Evolutionary conservation across 352 stramenopile genomes (phyloP), one percentile per base, ranked within the genome.

Genomic region (Phytopythium litorale): DNA sequence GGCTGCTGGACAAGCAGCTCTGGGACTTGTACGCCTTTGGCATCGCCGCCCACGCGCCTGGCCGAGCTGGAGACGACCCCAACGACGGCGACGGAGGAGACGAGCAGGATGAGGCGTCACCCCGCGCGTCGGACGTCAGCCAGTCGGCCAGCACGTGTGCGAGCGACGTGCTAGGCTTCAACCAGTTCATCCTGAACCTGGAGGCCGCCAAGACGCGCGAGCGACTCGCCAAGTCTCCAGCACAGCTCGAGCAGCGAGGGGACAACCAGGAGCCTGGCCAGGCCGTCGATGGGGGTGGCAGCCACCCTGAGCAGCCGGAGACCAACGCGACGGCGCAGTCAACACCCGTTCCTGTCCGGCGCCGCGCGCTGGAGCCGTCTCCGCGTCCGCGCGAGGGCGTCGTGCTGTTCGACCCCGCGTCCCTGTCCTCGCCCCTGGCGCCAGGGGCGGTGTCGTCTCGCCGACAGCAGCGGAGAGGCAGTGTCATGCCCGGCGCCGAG

Each of bases 131-230:
- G 28, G 28, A 32, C 3, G 28, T 70, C 15, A 85, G 76, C 62
- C 72, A 75, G 3, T 63, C 82, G 18, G 68, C 72, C 19, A 88
- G 78, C 58, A 87, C 74, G 12, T 84, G 77, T 43, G 75, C 62
- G 11, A 85, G 76, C n/a, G 80, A 89, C 42, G 73, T 85, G 12
- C 57, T 87, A 40, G 70, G 65, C 2, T 89, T 87, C 64, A 89
- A 88, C 54, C 76, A 85, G 35, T 72, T 80, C 37, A 89, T 89
- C 61, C 78, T 82, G 56, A 68, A 84, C 28, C 79, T 89, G 72
- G 80, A 89, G 58, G 71, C 58, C 40, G 62, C 62, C 11, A 67
- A 74, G 19, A 35, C 28, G n/a, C 21, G 73, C 16, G 70, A 67
- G 38, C 18, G 45, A 4, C 50, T 13, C 23, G 52, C 62, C 40